Conservation (phyloP, 2,329 filamentous ascomycete genomes). For the Bretziella fagacearum region DNA sequence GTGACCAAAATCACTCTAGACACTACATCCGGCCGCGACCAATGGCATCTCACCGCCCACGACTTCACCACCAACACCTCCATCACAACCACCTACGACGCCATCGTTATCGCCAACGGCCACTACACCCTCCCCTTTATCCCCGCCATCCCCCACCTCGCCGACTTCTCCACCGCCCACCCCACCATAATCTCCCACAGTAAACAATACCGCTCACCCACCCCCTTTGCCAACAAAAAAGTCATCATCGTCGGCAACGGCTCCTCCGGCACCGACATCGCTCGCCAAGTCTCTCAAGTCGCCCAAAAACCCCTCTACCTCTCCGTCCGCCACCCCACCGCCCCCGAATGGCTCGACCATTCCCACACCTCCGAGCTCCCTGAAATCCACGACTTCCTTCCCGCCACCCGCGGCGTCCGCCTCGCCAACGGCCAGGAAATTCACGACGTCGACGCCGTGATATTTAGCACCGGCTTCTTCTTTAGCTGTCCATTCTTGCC, state of each 20-base stretch:
- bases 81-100: slow-evolving; percentile 44
- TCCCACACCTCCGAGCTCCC: slow-evolving; percentile 34
- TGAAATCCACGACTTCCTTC: slow-evolving; percentile 40
- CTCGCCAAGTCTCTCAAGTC: slow-evolving; percentile 50
- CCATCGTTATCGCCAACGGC: slow-evolving; percentile 57
- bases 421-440: slow-evolving; percentile 52
- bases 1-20: slow-evolving; percentile 40
- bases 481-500: slow-evolving; percentile 63
- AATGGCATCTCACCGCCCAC: slow-evolving; percentile 8
- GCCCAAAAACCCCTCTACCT: slow-evolving; percentile 45
- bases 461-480: slow-evolving; percentile 85
- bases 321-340: slow-evolving; percentile 38
- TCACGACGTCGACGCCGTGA: slow-evolving; percentile 50
- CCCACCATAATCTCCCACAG: slow-evolving; percentile 53
- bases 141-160: slow-evolving; percentile 43
- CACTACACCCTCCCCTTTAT: slow-evolving; percentile 56
- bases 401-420: slow-evolving; percentile 39
- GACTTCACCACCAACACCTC: slow-evolving; percentile 22
- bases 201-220: slow-evolving; percentile 58
- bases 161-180: slow-evolving; percentile 39
- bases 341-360: slow-evolving; percentile 28
- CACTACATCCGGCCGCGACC: slow-evolving; percentile 14
- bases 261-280: slow-evolving; percentile 72
- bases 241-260: slow-evolving; percentile 73
- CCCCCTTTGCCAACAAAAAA: slow-evolving; percentile 48